A percentile compares a stretch with the other conserved stretches of the same genome.
phyloP scores from a whole-genome alignment of 495 filamentous ascomycete genomes.

The Lasiosphaeria ovina region DNA sequence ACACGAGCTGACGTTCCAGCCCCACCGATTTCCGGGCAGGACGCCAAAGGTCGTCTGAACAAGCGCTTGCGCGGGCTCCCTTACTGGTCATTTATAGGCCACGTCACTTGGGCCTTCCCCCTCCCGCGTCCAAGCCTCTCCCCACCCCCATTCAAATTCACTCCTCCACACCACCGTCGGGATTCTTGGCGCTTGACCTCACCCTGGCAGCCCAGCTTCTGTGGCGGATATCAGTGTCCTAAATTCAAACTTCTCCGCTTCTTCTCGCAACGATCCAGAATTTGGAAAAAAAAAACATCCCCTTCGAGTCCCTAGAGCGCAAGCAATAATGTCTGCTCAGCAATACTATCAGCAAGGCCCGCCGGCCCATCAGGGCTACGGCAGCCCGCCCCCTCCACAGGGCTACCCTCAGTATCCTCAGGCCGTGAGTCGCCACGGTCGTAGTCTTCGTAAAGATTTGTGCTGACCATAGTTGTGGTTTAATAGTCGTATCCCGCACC shows the following conservation, averaged over 20 bases:
- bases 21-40: background rate
- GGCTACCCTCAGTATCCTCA: conserved; percentile 30
- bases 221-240: background rate
- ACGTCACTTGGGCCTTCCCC: background rate
- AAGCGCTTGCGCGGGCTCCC: background rate
- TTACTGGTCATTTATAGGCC: background rate
- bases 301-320: no score
- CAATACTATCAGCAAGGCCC: conserved; percentile 35
- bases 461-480: conserved; percentile 1
- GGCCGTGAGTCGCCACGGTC: conserved; percentile 1
- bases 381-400: conserved; percentile 13
- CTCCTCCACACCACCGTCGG: background rate
- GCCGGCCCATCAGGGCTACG: conserved; percentile 18
- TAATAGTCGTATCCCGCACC: conserved; percentile 21
- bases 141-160: background rate
- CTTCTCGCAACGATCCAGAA: no score
- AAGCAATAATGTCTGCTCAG: conserved; percentile 28
- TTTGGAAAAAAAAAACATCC: no score
- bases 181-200: conserved; percentile 1
- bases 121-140: background rate
- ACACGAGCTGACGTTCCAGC: background rate
- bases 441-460: background rate
- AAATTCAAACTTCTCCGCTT: background rate
- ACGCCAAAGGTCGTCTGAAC: background rate
- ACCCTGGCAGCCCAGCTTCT: background rate